phyloP scores from a whole-genome alignment of 352 stramenopile species.

The Phytophthora brassicae region DNA sequence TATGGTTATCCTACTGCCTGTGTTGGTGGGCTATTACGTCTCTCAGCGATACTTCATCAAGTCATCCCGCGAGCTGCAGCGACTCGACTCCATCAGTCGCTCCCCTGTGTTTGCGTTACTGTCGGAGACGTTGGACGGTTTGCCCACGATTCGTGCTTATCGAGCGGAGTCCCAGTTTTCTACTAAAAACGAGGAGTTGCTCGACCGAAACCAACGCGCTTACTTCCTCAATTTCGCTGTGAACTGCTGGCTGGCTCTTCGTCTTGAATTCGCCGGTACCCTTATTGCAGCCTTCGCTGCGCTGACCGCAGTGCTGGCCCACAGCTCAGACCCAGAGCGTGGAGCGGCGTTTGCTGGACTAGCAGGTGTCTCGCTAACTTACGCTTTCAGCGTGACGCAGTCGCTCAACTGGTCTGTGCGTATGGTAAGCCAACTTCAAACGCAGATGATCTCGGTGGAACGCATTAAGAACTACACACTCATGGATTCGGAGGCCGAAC shows the following conservation, averaged over 20 bases:
- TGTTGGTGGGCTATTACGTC: constrained; percentile 64
- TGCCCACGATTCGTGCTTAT: constrained; percentile 93
- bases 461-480: constrained; percentile 73
- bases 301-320: constrained; percentile 53
- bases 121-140: constrained; percentile 93
- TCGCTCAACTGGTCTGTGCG: constrained; percentile 78
- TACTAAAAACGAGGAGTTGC: constrained; percentile 48
- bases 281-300: constrained; percentile 61
- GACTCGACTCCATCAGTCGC: constrained; percentile 93
- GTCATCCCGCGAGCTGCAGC: constrained; percentile 92
- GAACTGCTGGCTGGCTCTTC: constrained; percentile 78
- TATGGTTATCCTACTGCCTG: constrained; percentile 76
- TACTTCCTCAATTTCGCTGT: constrained; percentile 78
- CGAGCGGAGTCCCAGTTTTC: constrained; percentile 53
- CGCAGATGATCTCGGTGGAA: constrained; percentile 78
- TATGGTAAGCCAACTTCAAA: constrained; percentile 77
- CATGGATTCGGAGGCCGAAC: constrained; percentile 68
- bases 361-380: constrained; percentile 72
- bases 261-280: constrained; percentile 71
- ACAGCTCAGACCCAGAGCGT: constrained; percentile 40
- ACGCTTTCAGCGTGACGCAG: constrained; percentile 80
- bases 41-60: constrained; percentile 94
- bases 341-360: constrained; percentile 55
- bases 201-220: constrained; percentile 70
- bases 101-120: constrained; percentile 96